phyloP scores from a whole-genome alignment of 2,329 filamentous ascomycete species.

The Sclerotinia subarctica region DNA sequence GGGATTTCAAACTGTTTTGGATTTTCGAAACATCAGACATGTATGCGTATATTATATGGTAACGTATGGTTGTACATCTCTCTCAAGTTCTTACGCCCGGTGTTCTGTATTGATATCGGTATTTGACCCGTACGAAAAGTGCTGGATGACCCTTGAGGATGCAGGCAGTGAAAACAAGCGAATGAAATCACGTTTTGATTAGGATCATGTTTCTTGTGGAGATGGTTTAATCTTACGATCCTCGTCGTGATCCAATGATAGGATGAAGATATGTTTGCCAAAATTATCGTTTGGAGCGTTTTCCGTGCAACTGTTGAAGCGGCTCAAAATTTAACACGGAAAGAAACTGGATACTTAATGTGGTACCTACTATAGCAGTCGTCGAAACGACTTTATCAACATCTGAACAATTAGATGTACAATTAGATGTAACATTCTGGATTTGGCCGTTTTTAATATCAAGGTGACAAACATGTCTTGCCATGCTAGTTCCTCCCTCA shows the following conservation, averaged over 20 bases:
- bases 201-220: slow-evolving; percentile 1
- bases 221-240: slow-evolving; percentile 14
- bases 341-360: background rate
- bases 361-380: background rate
- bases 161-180: slow-evolving; percentile 5
- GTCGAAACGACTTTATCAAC: background rate
- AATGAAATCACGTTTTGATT: slow-evolving; percentile 4
- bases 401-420: background rate
- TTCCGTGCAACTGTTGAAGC: background rate
- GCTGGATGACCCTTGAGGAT: background rate
- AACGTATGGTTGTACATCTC: background rate
- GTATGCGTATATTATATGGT: background rate
- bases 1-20: background rate
- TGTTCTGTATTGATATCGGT: background rate
- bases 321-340: background rate
- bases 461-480: background rate
- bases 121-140: background rate
- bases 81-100: background rate
- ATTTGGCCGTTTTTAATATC: background rate
- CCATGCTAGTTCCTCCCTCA: background rate
- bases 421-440: background rate
- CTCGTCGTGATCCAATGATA: background rate
- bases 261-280: slow-evolving; percentile 14
- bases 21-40: background rate
- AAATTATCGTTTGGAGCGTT: slow-evolving; percentile 1